Conservation (phyloP, 495 filamentous ascomycete genomes). For the Parathielavia hyrcaniae region DNA sequence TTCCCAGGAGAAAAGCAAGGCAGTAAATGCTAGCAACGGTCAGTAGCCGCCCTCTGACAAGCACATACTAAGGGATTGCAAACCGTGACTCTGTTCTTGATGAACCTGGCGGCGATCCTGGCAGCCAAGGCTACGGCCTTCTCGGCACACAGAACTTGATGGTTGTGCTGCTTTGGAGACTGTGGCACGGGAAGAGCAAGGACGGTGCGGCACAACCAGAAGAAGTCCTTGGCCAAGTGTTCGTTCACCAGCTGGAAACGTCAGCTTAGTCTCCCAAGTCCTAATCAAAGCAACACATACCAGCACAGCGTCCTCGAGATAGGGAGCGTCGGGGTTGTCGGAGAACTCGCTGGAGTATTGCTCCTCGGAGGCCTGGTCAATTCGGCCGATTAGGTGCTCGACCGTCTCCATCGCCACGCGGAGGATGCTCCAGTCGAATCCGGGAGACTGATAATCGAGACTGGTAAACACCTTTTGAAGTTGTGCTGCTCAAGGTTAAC, state of each 20-base stretch:
- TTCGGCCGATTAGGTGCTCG: slow-evolving; percentile 33
- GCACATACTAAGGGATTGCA: slow-evolving; percentile 1
- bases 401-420: slow-evolving; percentile 36
- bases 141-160: slow-evolving; percentile 35
- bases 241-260: slow-evolving; percentile 31
- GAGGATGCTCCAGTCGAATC: slow-evolving; percentile 42
- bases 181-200: slow-evolving; percentile 23
- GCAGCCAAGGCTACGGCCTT: slow-evolving; percentile 36
- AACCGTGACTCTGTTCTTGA: slow-evolving; percentile 37
- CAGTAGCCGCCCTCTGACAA: slow-evolving; percentile 10
- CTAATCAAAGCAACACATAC: slow-evolving; percentile 16
- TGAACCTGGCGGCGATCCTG: slow-evolving; percentile 37
- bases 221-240: slow-evolving; percentile 35
- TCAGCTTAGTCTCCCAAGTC: neutral
- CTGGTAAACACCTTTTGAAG: slow-evolving; percentile 42
- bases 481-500: slow-evolving; percentile 26
- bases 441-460: slow-evolving; percentile 34
- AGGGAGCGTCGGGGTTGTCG: slow-evolving; percentile 26
- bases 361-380: slow-evolving; percentile 36
- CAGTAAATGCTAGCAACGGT: slow-evolving; percentile 30
- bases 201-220: slow-evolving; percentile 38
- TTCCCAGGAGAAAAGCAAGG: slow-evolving; percentile 38
- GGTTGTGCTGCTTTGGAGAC: slow-evolving; percentile 17
- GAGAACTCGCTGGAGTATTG: slow-evolving; percentile 30
- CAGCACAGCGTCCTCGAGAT: slow-evolving; percentile 42